Conservation (phyloP, 345 rosid species). For the Acer campestre region DNA sequence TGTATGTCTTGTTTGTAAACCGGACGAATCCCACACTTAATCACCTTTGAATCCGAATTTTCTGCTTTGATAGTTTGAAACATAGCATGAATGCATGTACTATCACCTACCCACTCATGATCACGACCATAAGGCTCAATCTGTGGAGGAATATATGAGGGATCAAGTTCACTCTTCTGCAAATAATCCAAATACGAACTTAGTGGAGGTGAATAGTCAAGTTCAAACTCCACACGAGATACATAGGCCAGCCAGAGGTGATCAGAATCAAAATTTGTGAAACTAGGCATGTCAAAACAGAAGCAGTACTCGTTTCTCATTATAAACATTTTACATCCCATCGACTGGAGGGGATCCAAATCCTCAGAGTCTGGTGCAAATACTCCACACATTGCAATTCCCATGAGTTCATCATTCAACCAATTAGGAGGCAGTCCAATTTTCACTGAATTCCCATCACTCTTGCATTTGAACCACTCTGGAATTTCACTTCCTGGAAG, state of each 20-base stretch:
- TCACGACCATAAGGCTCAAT: too few species aligned
- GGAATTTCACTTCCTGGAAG: slow-evolving; percentile 19
- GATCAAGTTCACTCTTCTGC: too few species aligned
- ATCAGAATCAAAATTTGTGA: neutral
- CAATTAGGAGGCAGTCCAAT: too few species aligned
- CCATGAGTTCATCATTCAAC: too few species aligned
- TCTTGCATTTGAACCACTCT: slow-evolving; percentile 17
- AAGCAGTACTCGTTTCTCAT: neutral
- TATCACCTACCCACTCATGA: too few species aligned
- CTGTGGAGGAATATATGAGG: too few species aligned
- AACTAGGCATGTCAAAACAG: neutral
- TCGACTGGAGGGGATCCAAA: neutral
- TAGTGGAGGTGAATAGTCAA: too few species aligned
- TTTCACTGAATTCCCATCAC: neutral
- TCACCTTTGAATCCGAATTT: neutral
- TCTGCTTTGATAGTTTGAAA: too few species aligned
- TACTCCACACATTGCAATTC: too few species aligned
- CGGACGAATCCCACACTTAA: slow-evolving; percentile 1
- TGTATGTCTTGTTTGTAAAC: slow-evolving; percentile 6
- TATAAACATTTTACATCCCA: too few species aligned
- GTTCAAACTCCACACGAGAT: neutral
- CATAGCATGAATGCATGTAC: too few species aligned
- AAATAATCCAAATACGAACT: too few species aligned
- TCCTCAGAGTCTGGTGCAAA: neutral
- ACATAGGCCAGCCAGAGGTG: slow-evolving; percentile 4